Percentiles rank a stretch among this genome's conserved stretches.
Evolutionary conservation across 306 rosid species (phyloP).

Genomic region (Biancaea sappan): DNA sequence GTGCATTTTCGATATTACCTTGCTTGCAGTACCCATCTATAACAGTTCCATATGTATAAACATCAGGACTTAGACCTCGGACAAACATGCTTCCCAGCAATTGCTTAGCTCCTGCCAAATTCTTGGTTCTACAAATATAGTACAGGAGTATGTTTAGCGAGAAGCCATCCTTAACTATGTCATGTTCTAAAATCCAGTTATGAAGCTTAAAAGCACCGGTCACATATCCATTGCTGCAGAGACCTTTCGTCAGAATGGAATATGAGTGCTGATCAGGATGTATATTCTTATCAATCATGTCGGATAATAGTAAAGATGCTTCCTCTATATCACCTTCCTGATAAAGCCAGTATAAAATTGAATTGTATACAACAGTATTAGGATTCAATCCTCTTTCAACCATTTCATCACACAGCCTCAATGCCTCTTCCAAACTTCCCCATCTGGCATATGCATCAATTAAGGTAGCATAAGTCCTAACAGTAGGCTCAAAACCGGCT

Average conservation of each 20-base stretch:
- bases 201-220: slow-evolving; percentile 51
- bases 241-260: slow-evolving; percentile 56
- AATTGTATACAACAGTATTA: slow-evolving; percentile 52
- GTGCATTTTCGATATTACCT: slow-evolving; percentile 43
- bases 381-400: slow-evolving; percentile 54
- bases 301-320: slow-evolving; percentile 51
- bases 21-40: slow-evolving; percentile 53
- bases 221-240: slow-evolving; percentile 51
- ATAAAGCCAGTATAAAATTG: slow-evolving; percentile 58
- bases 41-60: slow-evolving; percentile 53
- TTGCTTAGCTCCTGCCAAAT: slow-evolving; percentile 45
- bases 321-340: slow-evolving; percentile 48
- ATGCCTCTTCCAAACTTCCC: slow-evolving; percentile 59
- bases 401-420: slow-evolving; percentile 57
- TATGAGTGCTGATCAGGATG: slow-evolving; percentile 57
- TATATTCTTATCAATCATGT: slow-evolving; percentile 51
- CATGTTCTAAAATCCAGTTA: slow-evolving; percentile 32
- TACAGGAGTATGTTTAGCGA: slow-evolving; percentile 54
- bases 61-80: slow-evolving; percentile 50
- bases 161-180: slow-evolving; percentile 42
- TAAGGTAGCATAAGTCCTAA: slow-evolving; percentile 56
- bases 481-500: slow-evolving; percentile 41
- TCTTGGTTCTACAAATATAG: slow-evolving; percentile 44
- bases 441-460: slow-evolving; percentile 55
- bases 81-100: slow-evolving; percentile 52